Evolutionary conservation across 2,329 filamentous ascomycete genomes (phyloP), one percentile per base, ranked within the genome.

Genomic region (Lecanicillium sp.): DNA sequence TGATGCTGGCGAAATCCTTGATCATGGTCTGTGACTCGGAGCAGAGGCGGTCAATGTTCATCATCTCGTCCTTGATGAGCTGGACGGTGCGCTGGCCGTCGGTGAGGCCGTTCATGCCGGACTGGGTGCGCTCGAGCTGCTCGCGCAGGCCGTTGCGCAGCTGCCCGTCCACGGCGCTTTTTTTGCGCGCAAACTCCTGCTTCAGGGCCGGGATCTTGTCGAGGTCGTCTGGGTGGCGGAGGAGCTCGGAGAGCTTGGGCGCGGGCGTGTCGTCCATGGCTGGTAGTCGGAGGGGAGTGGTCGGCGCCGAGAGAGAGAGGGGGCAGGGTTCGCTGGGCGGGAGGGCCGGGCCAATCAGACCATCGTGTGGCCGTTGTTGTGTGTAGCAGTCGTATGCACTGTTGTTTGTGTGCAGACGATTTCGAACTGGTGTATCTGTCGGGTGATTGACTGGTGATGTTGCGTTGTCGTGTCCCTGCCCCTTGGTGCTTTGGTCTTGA

Each of bases 1-100:
- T 93, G 74, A 95, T 93, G 62, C 89, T 88, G 29, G 86, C 85
- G 67, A 98, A 97, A 72, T 98, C 93, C 61, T 87, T 84, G 61
- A 98, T 95, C 82, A 96, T 96, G 64, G 88, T 89, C 72, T 97
- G 91, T 47, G 90, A 90, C 69, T 98, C 94, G 54, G 90, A 90
- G 71, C 93, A 98, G 55, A 98, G 80, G 70, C 88, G 90, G 72
- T 98, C 93, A 60, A 98, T 97, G 70, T 91, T 94, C 75, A 94
- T 90, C 81, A 98, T 93, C 72, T 98, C 93, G 56, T 97, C 91
- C 67, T 95, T 95, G 69, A 96, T 96, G 59, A 86, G 81, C 62
- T 88, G 86, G 29, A 98, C 87, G 52, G 88, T 88, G 66, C 90
- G 87, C 68, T 97, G 90, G 49, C 90, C 90, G 62, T 96, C 90